phyloP scores from a whole-genome alignment of 192 early-diverging fungal species.

The Diversispora eburnea region DNA sequence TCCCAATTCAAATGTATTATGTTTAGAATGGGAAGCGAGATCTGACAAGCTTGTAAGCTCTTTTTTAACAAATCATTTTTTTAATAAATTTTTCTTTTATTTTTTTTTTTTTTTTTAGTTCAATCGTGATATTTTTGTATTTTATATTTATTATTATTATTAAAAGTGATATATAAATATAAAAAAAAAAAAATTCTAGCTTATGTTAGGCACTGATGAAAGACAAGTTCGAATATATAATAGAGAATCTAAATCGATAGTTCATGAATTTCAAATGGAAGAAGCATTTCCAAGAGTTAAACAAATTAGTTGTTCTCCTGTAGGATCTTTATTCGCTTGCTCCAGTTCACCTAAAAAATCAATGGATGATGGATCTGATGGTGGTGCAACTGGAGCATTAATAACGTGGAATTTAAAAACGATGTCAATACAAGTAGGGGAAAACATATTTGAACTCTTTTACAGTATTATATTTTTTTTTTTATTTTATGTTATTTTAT shows the following conservation, averaged over 20 bases:
- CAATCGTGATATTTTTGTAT: no score
- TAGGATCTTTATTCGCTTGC: slow-evolving; percentile 52
- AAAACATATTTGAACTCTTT: not conserved
- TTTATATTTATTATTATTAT: not conserved
- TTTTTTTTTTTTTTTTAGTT: not conserved
- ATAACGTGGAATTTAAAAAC: slow-evolving; percentile 56
- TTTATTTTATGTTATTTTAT: not conserved
- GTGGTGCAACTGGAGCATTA: slow-evolving; percentile 40
- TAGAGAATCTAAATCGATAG: slow-evolving; percentile 49
- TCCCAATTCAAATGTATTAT: slow-evolving; percentile 38
- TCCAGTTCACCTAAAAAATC: slow-evolving; percentile 34
- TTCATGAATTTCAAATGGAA: slow-evolving; percentile 53
- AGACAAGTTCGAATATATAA: slow-evolving; percentile 52
- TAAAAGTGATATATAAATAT: not conserved
- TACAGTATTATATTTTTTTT: not conserved
- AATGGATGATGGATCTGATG: not conserved
- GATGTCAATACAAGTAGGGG: slow-evolving; percentile 45
- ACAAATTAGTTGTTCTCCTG: slow-evolving; percentile 50
- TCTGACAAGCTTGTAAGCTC: slow-evolving; percentile 42
- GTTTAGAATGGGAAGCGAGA: slow-evolving; percentile 46
- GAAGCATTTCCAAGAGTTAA: slow-evolving; percentile 47
- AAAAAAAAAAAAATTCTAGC: slow-evolving; percentile 30
- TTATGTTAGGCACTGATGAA: slow-evolving; percentile 53
- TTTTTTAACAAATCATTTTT: not conserved
- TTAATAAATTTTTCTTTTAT: not conserved